Evolutionary conservation across 495 filamentous ascomycete species (phyloP).

Genomic region (Amphirosellinia nigrospora): DNA sequence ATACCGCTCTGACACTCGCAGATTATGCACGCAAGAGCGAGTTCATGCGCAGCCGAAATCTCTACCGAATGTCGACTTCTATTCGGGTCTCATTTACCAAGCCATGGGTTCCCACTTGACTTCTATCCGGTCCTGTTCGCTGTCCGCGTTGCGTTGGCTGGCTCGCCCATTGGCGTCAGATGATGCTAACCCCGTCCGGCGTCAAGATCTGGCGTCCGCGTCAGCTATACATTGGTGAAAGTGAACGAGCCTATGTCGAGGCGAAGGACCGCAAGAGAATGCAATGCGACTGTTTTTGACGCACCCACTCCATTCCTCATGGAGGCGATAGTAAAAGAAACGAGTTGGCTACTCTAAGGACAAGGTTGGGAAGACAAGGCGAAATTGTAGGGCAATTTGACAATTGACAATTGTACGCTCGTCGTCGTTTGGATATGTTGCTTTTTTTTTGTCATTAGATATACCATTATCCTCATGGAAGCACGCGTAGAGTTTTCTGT

Average conservation of each 20-base stretch:
- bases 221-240: slow-evolving; percentile 46
- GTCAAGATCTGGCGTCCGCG: slow-evolving; percentile 50
- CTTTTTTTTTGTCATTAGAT: neutral
- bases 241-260: slow-evolving; percentile 39
- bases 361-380: slow-evolving; percentile 25
- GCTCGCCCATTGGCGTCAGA: slow-evolving; percentile 49
- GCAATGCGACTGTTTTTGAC: slow-evolving; percentile 29
- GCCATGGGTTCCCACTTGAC: slow-evolving; percentile 55
- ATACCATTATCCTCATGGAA: neutral
- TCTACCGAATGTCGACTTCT: slow-evolving; percentile 65
- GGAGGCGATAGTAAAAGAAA: slow-evolving; percentile 32
- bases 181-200: slow-evolving; percentile 39
- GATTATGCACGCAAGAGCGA: slow-evolving; percentile 54
- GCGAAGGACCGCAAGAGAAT: slow-evolving; percentile 38
- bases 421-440: neutral
- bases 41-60: slow-evolving; percentile 52
- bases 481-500: neutral
- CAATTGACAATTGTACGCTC: neutral
- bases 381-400: slow-evolving; percentile 23
- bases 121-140: slow-evolving; percentile 50
- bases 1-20: slow-evolving; percentile 56
- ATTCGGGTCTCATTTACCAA: slow-evolving; percentile 60
- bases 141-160: slow-evolving; percentile 47
- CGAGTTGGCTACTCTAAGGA: slow-evolving; percentile 30
- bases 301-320: slow-evolving; percentile 22